Evolutionary conservation across 1,284 basidiomycete genomes (phyloP).

Genomic region (Ustilago trichophora): DNA sequence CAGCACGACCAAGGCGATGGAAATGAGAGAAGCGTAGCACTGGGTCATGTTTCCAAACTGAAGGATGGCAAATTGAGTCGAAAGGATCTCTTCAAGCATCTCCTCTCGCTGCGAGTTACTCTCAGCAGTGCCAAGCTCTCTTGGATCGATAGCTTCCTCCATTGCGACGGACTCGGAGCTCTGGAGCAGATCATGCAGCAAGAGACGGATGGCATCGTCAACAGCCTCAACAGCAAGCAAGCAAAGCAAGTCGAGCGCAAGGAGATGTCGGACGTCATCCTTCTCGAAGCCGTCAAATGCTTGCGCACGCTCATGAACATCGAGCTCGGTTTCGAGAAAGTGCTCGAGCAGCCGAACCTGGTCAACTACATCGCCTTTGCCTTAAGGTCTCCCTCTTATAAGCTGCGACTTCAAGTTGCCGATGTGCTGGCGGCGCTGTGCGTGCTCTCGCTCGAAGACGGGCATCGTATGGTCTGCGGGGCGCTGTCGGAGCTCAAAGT

Average conservation of each 20-base stretch:
- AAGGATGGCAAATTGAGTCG: slow-evolving; percentile 38
- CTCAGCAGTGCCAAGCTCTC: slow-evolving; percentile 80
- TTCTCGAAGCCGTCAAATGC: slow-evolving; percentile 73
- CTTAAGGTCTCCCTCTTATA: slow-evolving; percentile 73
- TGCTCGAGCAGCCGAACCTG: slow-evolving; percentile 75
- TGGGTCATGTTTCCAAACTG: slow-evolving; percentile 30
- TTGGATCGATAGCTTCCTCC: slow-evolving; percentile 82
- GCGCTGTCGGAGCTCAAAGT: slow-evolving; percentile 82
- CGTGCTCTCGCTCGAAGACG: slow-evolving; percentile 76
- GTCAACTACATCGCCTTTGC: slow-evolving; percentile 80
- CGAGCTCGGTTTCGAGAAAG: slow-evolving; percentile 79
- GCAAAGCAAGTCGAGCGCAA: slow-evolving; percentile 41
- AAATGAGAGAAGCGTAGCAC: slow-evolving; percentile 20
- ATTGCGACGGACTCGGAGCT: slow-evolving; percentile 74
- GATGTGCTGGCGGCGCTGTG: slow-evolving; percentile 86
- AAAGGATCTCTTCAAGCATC: slow-evolving; percentile 72
- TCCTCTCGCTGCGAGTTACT: slow-evolving; percentile 85
- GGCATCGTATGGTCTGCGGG: slow-evolving; percentile 77
- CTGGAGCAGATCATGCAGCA: slow-evolving; percentile 47
- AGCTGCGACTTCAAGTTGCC: slow-evolving; percentile 76
- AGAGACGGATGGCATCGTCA: slow-evolving; percentile 42
- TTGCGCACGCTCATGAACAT: slow-evolving; percentile 84
- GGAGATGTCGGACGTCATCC: slow-evolving; percentile 53
- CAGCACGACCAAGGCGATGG: slow-evolving; percentile 5
- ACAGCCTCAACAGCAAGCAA: slow-evolving; percentile 7